Evolutionary conservation across 1,284 basidiomycete species (phyloP), one percentile per base, ranked within the genome.

Genomic region (Entoloma clypeatum): DNA sequence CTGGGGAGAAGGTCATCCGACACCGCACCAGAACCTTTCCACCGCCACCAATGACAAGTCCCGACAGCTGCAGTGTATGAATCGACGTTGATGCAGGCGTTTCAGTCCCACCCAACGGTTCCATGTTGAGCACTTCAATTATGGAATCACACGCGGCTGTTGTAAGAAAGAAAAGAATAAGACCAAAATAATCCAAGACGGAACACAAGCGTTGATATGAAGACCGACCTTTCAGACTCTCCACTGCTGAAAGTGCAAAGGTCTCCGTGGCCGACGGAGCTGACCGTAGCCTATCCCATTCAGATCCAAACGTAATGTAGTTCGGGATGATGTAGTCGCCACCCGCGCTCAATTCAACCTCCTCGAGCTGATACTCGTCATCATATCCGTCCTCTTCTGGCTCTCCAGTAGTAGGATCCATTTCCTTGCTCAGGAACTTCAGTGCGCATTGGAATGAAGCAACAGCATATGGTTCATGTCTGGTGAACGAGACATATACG

Each of bases 361-460:
- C 96, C 65, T 98, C 95, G 29, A 97, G 74, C 63, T 93, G 89
- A 67, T 99, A 99, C 65, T 99, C 95, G 70, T 99, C 96, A 60
- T 93, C 89, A 66, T 99, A 99, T 5, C 96, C 96, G 51, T 98
- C 94, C 53, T 91, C 92, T 64, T 99, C 96, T 9, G 96, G 95
- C 62, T 93, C 87, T 39, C 94, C 94, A n/a, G 88, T 95, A 18
- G 85, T 74, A 10, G 96, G 96, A 64, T 99, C 96, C 11, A 99
- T 79, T 62, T 99, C 96, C 67, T 99, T 99, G 67, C 90, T 94
- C 54, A 95, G 72, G 61, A 98, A 99, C 63, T 92, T 93, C 64
- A 99, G 81, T n/a, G 85, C 81, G 61, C 92, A 96, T 48, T 77
- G 74, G 75, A 97, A 95, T n/a, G 91, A 87, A 3, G 82, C 90